Conservation (phyloP, 2,329 filamentous ascomycete genomes). For the Botrytis elliptica region DNA sequence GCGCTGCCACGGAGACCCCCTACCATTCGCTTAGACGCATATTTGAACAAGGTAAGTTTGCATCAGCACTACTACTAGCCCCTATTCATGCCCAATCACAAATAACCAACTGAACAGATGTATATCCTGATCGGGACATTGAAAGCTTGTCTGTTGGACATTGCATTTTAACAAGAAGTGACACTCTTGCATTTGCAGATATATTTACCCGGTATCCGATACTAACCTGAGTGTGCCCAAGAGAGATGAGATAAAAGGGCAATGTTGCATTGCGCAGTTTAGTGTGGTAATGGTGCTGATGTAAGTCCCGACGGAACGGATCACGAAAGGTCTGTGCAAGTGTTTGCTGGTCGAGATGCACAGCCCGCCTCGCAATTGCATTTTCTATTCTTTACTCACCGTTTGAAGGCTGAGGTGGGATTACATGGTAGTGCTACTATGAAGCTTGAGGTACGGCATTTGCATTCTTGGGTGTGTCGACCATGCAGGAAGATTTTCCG, state of each 20-base stretch:
- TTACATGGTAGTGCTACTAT: not conserved
- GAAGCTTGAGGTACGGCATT: constrained; percentile 4
- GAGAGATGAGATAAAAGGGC: not conserved
- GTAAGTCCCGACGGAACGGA: constrained; percentile 5
- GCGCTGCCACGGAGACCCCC: not conserved
- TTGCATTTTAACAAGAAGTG: not conserved
- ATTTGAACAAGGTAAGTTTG: not conserved
- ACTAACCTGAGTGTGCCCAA: not conserved
- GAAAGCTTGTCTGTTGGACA: not conserved
- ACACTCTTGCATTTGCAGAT: not conserved
- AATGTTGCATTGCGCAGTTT: not conserved
- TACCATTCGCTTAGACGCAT: constrained; percentile 7
- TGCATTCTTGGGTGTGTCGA: not conserved
- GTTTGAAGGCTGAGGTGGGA: not conserved
- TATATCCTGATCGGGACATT: not conserved
- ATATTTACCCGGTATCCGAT: not conserved
- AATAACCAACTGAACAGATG: not conserved
- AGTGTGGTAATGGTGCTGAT: not conserved
- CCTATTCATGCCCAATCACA: not conserved
- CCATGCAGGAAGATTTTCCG: constrained; percentile 6
- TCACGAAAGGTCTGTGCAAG: constrained; percentile 8
- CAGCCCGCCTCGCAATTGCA: not conserved
- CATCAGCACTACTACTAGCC: constrained; percentile 4
- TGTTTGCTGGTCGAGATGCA: constrained; percentile 7
- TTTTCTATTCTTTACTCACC: constrained; percentile 9